Percentiles rank a stretch among this genome's conserved stretches.
Evolutionary conservation across 1,284 basidiomycete species (phyloP).

Genomic region (Polyporus tsugae): DNA sequence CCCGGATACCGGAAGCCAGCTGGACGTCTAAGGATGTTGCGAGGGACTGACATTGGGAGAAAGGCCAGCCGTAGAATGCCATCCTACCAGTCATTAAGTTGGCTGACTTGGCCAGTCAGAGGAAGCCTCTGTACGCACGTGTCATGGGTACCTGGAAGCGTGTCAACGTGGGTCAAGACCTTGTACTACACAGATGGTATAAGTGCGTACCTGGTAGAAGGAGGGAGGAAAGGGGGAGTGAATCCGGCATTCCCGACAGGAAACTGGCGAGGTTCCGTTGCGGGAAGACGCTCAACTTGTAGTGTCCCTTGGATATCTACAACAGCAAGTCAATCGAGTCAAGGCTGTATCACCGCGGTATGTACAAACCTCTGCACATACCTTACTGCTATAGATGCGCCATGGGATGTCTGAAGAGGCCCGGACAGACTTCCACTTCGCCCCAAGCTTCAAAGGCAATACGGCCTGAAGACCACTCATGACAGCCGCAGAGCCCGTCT

Average conservation of each 20-base stretch:
- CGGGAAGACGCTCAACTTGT: slow-evolving; percentile 62
- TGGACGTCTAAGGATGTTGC: slow-evolving; percentile 63
- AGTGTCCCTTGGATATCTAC: slow-evolving; percentile 43
- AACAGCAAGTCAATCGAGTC: neutral
- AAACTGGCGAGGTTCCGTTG: slow-evolving; percentile 66
- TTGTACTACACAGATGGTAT: neutral
- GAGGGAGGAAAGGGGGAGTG: slow-evolving; percentile 71
- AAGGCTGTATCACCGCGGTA: neutral
- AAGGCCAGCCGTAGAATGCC: slow-evolving; percentile 83
- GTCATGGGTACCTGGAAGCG: slow-evolving; percentile 69
- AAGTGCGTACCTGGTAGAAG: slow-evolving; percentile 71
- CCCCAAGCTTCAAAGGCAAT: slow-evolving; percentile 31
- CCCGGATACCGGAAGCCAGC: slow-evolving; percentile 75
- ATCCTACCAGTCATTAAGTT: slow-evolving; percentile 51
- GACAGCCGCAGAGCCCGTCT: neutral
- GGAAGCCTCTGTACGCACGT: slow-evolving; percentile 53
- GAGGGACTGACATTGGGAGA: slow-evolving; percentile 76
- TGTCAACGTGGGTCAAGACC: neutral
- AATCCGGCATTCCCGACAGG: slow-evolving; percentile 72
- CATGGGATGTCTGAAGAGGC: slow-evolving; percentile 58
- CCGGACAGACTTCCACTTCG: slow-evolving; percentile 52
- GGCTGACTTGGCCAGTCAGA: neutral
- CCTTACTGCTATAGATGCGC: slow-evolving; percentile 61
- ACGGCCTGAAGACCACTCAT: slow-evolving; percentile 8
- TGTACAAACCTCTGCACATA: slow-evolving; percentile 40